These are phyloP conservation scores for Jackrogersella minutella DNA, from an alignment of 495 filamentous ascomycete species.

Conservation along the genomic window DNA sequence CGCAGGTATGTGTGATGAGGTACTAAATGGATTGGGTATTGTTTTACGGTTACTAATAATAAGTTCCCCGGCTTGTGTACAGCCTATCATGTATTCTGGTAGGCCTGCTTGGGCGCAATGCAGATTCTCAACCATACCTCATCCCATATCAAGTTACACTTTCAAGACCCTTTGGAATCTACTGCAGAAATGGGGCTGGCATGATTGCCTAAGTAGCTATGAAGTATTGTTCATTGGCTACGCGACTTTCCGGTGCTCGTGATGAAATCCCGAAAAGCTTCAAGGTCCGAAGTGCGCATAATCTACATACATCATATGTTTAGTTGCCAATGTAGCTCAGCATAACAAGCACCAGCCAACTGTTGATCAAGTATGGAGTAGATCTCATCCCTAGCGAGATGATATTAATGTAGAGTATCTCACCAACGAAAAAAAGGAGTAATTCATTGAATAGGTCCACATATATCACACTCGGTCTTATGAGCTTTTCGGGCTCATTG, in stretches of 20 bases:
- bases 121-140: background rate
- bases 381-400: conserved; percentile 4
- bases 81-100: background rate
- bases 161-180: no score
- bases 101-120: background rate
- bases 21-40: background rate
- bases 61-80: no score
- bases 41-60: background rate
- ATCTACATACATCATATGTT: background rate
- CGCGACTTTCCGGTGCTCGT: background rate
- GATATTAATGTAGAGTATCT: no score
- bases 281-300: background rate
- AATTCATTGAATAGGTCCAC: background rate
- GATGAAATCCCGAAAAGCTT: background rate
- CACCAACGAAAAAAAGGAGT: no score
- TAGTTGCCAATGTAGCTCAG: background rate
- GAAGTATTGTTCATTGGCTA: background rate
- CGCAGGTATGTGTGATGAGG: background rate
- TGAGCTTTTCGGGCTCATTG: background rate
- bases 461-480: background rate
- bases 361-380: background rate
- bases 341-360: background rate
- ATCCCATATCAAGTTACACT: background rate
- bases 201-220: no score
- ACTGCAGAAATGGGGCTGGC: no score